Base-by-base conservation (phyloP, 2,329 filamentous ascomycete genomes). In the Sporothrix schenckii region DNA sequence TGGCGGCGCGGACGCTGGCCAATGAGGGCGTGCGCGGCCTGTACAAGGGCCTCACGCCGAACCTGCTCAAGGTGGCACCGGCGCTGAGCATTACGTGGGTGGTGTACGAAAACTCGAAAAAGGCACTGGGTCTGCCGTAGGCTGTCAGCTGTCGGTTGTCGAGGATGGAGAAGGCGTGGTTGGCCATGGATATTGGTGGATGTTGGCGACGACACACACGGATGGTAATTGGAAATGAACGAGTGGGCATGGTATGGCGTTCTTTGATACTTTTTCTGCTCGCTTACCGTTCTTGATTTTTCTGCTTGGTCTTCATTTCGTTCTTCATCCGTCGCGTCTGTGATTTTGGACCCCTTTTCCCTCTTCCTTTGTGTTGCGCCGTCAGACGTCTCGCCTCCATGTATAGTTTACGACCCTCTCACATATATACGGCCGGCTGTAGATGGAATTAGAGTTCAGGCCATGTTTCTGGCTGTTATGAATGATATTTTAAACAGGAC, bases 51-150 rank as follows among this genome's bases (percentile, higher is more conserved):
- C 84, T 98, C 74, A 97, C 94, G 54, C 95, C 95, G 5, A 99
- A 98, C 78, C 83, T 99, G 52, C 85, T 99, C 75, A 99, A 99
- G 83, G 95, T 99, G 49, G 93, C 95, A 11, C 95, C 95, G 2
- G 93, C 95, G 41, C 90, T 99, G 69, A 97, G 93, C 76, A 98
- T 99, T 78, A 94, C 93, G 69, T 97, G 95, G 84, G 88, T 97
- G 76, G 91, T 95, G 72, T 97, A 97, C 78, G 93, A 97, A 81
- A 95, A 95, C 77, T 89, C 92, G 69, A 97, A 97, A 84, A 87
- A 85, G 75, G 78, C 91, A 47, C 83, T 97, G 74, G 80, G 83
- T 16, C 77, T 89, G 75, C 83, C 84, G 74, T 84, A 72, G 67
- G 41, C 41, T 16, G 13, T 44, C 41, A 16, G 41, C 11, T 13